Base-by-base conservation (phyloP, 2,329 filamentous ascomycete genomes). In the Gnomoniopsis sp. region DNA sequence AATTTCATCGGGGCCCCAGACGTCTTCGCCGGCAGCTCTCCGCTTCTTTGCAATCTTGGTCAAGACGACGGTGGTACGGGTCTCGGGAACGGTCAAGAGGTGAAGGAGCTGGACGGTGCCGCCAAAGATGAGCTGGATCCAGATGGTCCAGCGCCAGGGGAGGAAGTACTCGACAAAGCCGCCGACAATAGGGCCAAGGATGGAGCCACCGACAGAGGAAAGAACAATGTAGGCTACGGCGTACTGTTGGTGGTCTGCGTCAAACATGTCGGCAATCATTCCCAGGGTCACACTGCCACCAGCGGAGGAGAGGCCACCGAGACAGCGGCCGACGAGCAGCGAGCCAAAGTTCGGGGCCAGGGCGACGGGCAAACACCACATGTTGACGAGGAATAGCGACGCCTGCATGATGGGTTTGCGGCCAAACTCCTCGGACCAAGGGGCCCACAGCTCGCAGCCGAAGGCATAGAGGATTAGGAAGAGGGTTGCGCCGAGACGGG, bases 381-480 rank as follows among this genome's bases (percentile, higher is more conserved):
- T 72, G 66, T 95, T 95, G 71, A 93, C 89, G 12, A 95, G 75
- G 63, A 89, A 81, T 55, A 95, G 74, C 41, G 86, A 89, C 23
- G 81, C 74, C 77, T 93, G 90, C 22, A 93, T 78, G 57, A 95
- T 82, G 1, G 87, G 87, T 77, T 86, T 89, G 52, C 91, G 84
- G 21, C 91, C 91, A 52, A 93, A 78, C 67, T 95, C 91, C 70
- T 96, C 91, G 49, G 85, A 89, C 89, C 90, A 95, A 0, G 91
- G 91, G 0, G 91, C 91, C 91, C 91, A 95, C 0, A 93, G 80
- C 72, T 95, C 91, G 70, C 91, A 95, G 38, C 91, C 91, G 69
- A 95, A 93, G 41, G 90, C 90, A 70, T 96, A 95, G 2, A 87
- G 72, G 53, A 95, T 81, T 43, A 96, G 75, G 75, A 93, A 95